Evolutionary conservation across 192 early-diverging fungal genomes (phyloP), one percentile per base, ranked within the genome.

Genomic region (Jimgerdemannia lactiflua): DNA sequence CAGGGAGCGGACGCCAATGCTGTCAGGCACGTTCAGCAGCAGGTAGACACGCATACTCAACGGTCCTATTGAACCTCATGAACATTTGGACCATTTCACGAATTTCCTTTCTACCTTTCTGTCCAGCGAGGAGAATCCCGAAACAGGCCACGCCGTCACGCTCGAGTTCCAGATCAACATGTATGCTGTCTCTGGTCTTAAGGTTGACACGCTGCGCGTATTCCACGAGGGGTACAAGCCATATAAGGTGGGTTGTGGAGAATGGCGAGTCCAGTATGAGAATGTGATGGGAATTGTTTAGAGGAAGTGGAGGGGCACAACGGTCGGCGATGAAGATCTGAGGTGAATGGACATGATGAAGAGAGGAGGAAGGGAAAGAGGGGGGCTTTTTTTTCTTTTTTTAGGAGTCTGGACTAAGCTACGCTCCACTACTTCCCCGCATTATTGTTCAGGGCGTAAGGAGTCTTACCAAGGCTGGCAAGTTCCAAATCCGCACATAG

Each of bases 161-260:
- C 77, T 92, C 10, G 90, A 92, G 43, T 93, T 92, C 70, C 78
- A 89, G 70, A 90, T 94, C 54, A 91, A 85, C 66, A 91, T 91
- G 85, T 88, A 86, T 76, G 84, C 92, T 20, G 77, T 89, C 17
- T 90, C 93, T 7, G 94, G 94, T 42, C 78, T 95, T 18, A 88
- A 86, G 72, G 91, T 95, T 18, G 92, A 93, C 74, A 82, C 79
- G 42, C 79, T 95, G 64, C 86, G 89, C 69, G 65, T 95, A 41
- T 89, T 88, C 69, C 86, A 90, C 78, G 94, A 95, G 79, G 74
- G 74, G 4, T 95, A 94, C 78, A 93, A 91, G 69, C 92, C 92
- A 2, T 94, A 90, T 79, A 94, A 94, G 88, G 91, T 88, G 77
- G 71, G 43, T 20, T 63, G 69, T n/a, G 7, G 8, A 20, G 39